Percentiles rank a stretch among this genome's conserved stretches.
These are phyloP conservation scores for Sanghuangporus weigelae DNA, from an alignment of 1,284 basidiomycete genomes.

Conservation along the genomic window DNA sequence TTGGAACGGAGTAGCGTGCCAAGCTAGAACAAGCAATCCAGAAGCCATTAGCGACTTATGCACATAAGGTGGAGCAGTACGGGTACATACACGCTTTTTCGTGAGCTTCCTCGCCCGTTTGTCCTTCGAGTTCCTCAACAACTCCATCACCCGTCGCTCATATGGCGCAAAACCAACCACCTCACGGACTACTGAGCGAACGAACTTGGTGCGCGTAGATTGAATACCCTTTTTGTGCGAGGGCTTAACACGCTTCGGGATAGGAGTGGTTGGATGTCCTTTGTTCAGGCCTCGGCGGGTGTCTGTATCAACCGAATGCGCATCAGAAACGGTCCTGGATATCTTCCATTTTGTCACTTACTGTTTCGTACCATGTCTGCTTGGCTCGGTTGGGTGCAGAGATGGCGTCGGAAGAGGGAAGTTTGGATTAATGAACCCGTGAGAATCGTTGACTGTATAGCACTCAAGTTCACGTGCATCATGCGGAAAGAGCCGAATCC, in stretches of 20 bases:
- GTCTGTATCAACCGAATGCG: constrained; percentile 46
- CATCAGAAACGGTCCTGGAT: constrained; percentile 1
- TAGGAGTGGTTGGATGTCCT: constrained; percentile 88
- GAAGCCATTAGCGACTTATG: background rate
- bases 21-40: constrained; percentile 49
- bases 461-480: background rate
- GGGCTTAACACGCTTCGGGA: constrained; percentile 76
- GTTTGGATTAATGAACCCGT: background rate
- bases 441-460: constrained; percentile 11
- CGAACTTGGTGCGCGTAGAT: constrained; percentile 85
- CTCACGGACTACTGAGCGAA: constrained; percentile 88
- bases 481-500: background rate
- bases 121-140: constrained; percentile 99
- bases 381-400: background rate
- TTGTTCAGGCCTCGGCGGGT: constrained; percentile 88
- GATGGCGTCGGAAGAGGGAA: background rate
- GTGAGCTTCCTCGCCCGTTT: constrained; percentile 98
- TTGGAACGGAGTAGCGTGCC: constrained; percentile 95
- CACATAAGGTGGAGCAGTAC: background rate
- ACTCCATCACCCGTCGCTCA: constrained; percentile 97
- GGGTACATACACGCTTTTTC: constrained; percentile 84
- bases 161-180: constrained; percentile 98
- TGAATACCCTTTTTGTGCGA: constrained; percentile 90
- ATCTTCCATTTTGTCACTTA: constrained; percentile 31
- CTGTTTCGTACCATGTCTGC: constrained; percentile 68